Base-by-base conservation (phyloP, 2,329 filamentous ascomycete species). In the Aureobasidium leucospermi region DNA sequence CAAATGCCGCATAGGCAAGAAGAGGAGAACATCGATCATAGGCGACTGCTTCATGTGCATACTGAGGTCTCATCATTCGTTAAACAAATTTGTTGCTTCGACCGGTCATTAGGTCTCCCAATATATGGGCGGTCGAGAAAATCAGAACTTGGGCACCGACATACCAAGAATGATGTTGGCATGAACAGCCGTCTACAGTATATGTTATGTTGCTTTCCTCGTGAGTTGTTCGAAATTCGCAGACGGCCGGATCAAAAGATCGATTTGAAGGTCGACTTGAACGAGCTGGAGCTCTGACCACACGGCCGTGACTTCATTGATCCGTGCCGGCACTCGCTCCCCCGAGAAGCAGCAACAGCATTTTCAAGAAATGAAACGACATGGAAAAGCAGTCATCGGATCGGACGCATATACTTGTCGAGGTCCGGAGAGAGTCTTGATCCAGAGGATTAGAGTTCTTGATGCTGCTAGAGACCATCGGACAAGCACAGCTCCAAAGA, bases 1-100 rank as follows among this genome's bases (percentile, higher is more conserved):
- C 81, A 8, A 81, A 78, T 1, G 84, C 82, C 6, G 75, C 4
- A 4, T 23, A 23, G 23, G 23, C 23, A 4, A 23, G 23, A 23
- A 23, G 23, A 23, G 2, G 23, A 23, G 23, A 23, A 23, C 23
- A 23, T 2, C 23, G 23, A 23, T 23, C 23, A 23, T 23, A 23
- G 23, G 23, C 3, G 19, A 19, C 19, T 19, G 2, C 19, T 19
- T 19, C 19, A 23, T 23, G 3, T 23, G 23, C 23, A 23, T 23
- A 23, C 23, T 23, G 23, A 23, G 23, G 23, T 23, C 23, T 23
- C 23, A 23, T 23, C 19, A 23, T 23, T 23, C 3, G 19, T 23
- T 23, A 23, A 23, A 23, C 19, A 23, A 23, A 23, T 23, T 3
- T 23, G 3, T 23, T 23, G 23, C 23, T 23, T 23, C 23, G 23